These are phyloP conservation scores for Dichotomopilus funicola DNA, from an alignment of 2,329 filamentous ascomycete genomes.

Conservation along the genomic window DNA sequence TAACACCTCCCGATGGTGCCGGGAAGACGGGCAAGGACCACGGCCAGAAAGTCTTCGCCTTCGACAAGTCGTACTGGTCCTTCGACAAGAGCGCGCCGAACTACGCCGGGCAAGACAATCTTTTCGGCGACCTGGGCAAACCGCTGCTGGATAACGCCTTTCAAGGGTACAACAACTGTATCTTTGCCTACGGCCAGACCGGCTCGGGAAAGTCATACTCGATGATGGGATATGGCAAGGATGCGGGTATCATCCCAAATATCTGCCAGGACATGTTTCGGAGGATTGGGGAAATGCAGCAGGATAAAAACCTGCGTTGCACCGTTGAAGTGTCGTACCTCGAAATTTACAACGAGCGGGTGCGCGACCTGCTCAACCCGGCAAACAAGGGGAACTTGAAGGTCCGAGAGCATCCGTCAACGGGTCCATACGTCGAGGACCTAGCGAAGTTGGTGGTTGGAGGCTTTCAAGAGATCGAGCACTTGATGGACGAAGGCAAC, in stretches of 20 bases:
- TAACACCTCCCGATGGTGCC: conserved; percentile 61
- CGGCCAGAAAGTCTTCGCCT: conserved; percentile 81
- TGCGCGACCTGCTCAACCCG: conserved; percentile 90
- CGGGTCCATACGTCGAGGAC: conserved; percentile 96
- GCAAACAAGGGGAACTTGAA: conserved; percentile 94
- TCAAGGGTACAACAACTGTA: conserved; percentile 98
- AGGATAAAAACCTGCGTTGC: conserved; percentile 71
- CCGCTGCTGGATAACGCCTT: conserved; percentile 97
- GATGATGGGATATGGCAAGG: conserved; percentile 99
- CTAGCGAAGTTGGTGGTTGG: conserved; percentile 90
- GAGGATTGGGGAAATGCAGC: conserved; percentile 64
- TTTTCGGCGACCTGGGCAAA: conserved; percentile 81
- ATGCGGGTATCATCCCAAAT: conserved; percentile 89
- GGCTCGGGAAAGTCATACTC: conserved; percentile 98
- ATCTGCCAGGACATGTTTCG: conserved; percentile 98
- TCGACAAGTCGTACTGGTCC: conserved; percentile 97
- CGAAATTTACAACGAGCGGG: conserved; percentile 98
- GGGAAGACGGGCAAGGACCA: conserved; percentile 64
- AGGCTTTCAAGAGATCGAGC: conserved; percentile 91
- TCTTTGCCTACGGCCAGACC: conserved; percentile 97
- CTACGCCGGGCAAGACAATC: conserved; percentile 83
- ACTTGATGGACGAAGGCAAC: conserved; percentile 98
- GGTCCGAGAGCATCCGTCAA: conserved; percentile 95
- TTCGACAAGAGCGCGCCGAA: conserved; percentile 75
- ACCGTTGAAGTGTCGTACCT: conserved; percentile 98